Percentiles rank a stretch among this genome's conserved stretches.
Conservation (phyloP, 2,329 filamentous ascomycete species). For the Lecanicillium sp. region DNA sequence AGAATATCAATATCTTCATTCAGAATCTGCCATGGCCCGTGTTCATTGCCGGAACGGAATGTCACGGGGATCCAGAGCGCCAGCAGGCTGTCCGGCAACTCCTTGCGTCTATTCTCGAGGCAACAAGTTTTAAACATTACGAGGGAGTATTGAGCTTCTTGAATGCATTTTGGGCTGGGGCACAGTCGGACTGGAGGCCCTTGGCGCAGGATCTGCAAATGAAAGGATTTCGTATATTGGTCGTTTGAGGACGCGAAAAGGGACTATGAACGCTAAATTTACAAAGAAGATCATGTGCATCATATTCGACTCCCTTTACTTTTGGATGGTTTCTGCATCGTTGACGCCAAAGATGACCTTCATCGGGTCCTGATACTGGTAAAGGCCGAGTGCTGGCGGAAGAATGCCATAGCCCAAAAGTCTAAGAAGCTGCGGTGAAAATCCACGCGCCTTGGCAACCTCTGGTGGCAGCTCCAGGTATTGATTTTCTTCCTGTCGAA, state of each 20-base stretch:
- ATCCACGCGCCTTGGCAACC: constrained; percentile 18
- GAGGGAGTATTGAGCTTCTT: constrained; percentile 16
- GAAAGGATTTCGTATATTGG: constrained; percentile 15
- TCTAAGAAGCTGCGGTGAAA: constrained; percentile 23
- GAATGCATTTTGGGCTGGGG: constrained; percentile 17
- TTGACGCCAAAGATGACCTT: constrained; percentile 25
- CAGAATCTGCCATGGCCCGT: constrained; percentile 22
- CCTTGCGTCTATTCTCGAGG: constrained; percentile 11
- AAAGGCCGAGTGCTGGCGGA: constrained; percentile 25
- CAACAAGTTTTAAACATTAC: constrained; percentile 17
- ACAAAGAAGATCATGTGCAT: background rate
- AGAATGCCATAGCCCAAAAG: constrained; percentile 25
- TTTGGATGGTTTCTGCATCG: constrained; percentile 26
- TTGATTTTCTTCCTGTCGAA: constrained; percentile 27
- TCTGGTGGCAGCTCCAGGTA: constrained; percentile 22
- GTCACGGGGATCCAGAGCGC: constrained; percentile 13
- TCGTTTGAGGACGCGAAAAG: constrained; percentile 9
- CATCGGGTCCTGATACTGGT: constrained; percentile 29
- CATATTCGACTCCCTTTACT: constrained; percentile 10
- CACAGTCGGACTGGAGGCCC: constrained; percentile 17
- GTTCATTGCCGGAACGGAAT: constrained; percentile 20
- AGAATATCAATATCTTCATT: constrained; percentile 15
- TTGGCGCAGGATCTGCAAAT: constrained; percentile 15
- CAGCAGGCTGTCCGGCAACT: constrained; percentile 13
- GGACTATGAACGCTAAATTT: background rate